Evolutionary conservation across 208 protist genomes (phyloP).

Genomic region (Herpetomonas samuelpessoai): DNA sequence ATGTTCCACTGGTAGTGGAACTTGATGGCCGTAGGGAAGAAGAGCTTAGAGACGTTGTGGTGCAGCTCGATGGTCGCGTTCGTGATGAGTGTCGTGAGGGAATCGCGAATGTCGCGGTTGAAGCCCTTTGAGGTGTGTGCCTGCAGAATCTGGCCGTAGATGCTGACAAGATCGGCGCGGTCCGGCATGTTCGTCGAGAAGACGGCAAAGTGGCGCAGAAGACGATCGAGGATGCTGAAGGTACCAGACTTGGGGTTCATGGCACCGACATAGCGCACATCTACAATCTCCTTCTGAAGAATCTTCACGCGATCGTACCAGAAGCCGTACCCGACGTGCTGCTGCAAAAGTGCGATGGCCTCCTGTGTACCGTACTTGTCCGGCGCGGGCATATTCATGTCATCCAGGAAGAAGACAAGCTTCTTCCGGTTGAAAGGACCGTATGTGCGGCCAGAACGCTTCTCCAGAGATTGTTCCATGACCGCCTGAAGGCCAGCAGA

Average conservation of each 20-base stretch:
- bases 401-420: constrained; percentile 98
- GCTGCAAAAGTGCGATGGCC: constrained; percentile 96
- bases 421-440: constrained; percentile 96
- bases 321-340: constrained; percentile 97
- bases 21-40: constrained; percentile 98
- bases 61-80: constrained; percentile 93
- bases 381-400: constrained; percentile 98
- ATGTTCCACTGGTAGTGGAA: constrained; percentile 99
- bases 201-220: constrained; percentile 96
- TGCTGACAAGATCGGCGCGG: constrained; percentile 85
- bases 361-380: constrained; percentile 99
- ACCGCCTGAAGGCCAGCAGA: constrained; percentile 93
- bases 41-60: constrained; percentile 85
- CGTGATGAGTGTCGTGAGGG: constrained; percentile 84
- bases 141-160: constrained; percentile 95
- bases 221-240: constrained; percentile 95
- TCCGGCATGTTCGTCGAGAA: constrained; percentile 96
- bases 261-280: constrained; percentile 94
- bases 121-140: constrained; percentile 88
- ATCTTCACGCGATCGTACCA: constrained; percentile 98
- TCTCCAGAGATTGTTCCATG: constrained; percentile 96
- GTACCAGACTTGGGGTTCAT: constrained; percentile 99
- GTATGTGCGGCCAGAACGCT: constrained; percentile 95
- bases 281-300: constrained; percentile 94
- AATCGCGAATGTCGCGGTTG: constrained; percentile 82